phyloP scores from a whole-genome alignment of 2,329 filamentous ascomycete species.

The Fusarium nanum region DNA sequence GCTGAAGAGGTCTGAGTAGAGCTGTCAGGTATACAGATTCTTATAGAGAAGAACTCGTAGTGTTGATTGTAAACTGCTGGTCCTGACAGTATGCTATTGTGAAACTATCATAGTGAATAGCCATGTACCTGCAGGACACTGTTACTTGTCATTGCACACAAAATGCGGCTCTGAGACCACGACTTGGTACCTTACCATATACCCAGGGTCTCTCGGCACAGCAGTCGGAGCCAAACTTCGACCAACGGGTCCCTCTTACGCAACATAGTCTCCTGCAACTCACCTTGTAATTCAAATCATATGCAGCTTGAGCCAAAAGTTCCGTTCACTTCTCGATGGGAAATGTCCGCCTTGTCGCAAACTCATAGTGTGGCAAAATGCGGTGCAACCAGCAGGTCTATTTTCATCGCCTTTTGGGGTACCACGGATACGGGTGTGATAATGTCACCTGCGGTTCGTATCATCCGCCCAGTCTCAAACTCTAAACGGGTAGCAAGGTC shows the following conservation, averaged over 20 bases:
- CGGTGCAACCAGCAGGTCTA: not conserved
- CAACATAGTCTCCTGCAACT: not conserved
- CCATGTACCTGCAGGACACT: not conserved
- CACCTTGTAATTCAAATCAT: not conserved
- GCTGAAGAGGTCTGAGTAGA: constrained; percentile 29
- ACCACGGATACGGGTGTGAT: not conserved
- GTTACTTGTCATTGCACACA: not conserved
- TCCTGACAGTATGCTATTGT: not conserved
- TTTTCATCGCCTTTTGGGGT: not conserved
- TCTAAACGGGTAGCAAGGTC: not conserved
- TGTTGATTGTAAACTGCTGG: no score
- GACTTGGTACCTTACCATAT: no score
- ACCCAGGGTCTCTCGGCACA: not conserved
- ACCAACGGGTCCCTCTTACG: not conserved
- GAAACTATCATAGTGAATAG: not conserved
- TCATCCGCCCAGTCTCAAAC: not conserved
- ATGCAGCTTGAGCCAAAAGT: not conserved
- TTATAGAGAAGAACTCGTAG: no score
- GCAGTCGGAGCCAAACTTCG: not conserved
- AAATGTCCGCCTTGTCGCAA: not conserved
- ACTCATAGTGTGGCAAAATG: no score
- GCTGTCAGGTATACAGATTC: no score
- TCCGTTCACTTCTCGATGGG: not conserved
- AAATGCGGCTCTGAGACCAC: not conserved
- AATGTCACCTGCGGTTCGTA: constrained; percentile 6